Percentiles rank a stretch among this genome's conserved stretches.
Evolutionary conservation across 352 stramenopile genomes (phyloP).

Genomic region (Phytophthora capsici): DNA sequence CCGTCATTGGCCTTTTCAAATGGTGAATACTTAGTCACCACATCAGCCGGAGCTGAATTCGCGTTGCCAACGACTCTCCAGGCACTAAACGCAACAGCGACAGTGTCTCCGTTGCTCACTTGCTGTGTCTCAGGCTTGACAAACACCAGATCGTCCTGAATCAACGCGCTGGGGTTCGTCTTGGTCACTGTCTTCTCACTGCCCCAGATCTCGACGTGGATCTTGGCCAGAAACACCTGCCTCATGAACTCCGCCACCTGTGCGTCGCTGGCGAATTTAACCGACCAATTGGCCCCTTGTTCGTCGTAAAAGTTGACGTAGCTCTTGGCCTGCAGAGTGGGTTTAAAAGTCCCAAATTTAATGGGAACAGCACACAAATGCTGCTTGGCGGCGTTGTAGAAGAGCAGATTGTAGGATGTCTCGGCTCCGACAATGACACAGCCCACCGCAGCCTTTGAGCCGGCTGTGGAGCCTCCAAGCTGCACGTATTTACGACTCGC

Average conservation of each 20-base stretch:
- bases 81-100: constrained; percentile 70
- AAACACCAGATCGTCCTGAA: constrained; percentile 59
- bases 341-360: constrained; percentile 60
- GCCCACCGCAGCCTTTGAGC: constrained; percentile 49
- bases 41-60: constrained; percentile 54
- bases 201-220: constrained; percentile 84
- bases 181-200: constrained; percentile 63
- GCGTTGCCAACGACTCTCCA: constrained; percentile 83
- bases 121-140: constrained; percentile 40
- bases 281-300: constrained; percentile 69
- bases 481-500: constrained; percentile 66
- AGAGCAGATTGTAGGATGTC: constrained; percentile 71
- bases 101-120: constrained; percentile 67
- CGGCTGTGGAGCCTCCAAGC: constrained; percentile 41
- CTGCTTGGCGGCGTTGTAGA: constrained; percentile 78
- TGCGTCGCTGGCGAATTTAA: constrained; percentile 72
- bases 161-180: constrained; percentile 48
- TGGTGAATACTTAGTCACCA: constrained; percentile 80
- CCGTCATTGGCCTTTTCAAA: constrained; percentile 67
- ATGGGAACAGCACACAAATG: constrained; percentile 66
- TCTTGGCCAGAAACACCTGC: constrained; percentile 76
- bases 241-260: constrained; percentile 73
- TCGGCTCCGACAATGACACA: constrained; percentile 78
- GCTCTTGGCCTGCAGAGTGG: constrained; percentile 74
- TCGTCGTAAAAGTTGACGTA: constrained; percentile 90